phyloP scores from a whole-genome alignment of 805 yeast genomes.

The Kluyveromyces siamensis region DNA sequence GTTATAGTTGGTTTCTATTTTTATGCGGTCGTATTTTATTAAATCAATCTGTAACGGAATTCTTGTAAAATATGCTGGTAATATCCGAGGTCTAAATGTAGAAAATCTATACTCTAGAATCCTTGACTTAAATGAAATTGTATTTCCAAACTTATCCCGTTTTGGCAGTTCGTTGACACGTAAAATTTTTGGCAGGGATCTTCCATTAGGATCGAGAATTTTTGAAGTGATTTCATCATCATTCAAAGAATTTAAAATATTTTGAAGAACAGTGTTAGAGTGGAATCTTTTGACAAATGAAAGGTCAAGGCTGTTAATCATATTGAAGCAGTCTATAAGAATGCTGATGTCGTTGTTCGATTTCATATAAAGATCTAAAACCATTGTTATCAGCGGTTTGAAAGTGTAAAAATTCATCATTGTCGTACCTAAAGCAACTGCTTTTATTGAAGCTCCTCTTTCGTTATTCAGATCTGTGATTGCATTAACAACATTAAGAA shows the following conservation, averaged over 20 bases:
- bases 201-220: constrained; percentile 6
- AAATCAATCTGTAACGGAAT: constrained; percentile 23
- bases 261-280: constrained; percentile 12
- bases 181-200: constrained; percentile 6
- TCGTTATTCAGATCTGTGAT: constrained; percentile 33
- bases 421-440: constrained; percentile 50
- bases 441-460: constrained; percentile 53
- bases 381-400: constrained; percentile 47
- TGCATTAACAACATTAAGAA: constrained; percentile 49
- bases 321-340: constrained; percentile 15
- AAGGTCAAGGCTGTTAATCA: constrained; percentile 22
- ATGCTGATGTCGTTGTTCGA: constrained; percentile 7
- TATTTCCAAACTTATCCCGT: constrained; percentile 15
- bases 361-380: constrained; percentile 32
- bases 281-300: constrained; percentile 11
- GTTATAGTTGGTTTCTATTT: constrained; percentile 19
- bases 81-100: constrained; percentile 28
- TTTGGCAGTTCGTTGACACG: constrained; percentile 8
- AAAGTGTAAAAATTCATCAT: constrained; percentile 45
- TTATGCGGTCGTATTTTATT: constrained; percentile 11
- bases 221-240: constrained; percentile 9
- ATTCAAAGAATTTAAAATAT: constrained; percentile 14
- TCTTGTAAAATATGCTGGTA: constrained; percentile 29
- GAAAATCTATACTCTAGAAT: constrained; percentile 18
- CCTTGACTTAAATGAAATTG: constrained; percentile 12